Base-by-base conservation (phyloP, 2,329 filamentous ascomycete genomes). In the Blastomyces gilchristii region DNA sequence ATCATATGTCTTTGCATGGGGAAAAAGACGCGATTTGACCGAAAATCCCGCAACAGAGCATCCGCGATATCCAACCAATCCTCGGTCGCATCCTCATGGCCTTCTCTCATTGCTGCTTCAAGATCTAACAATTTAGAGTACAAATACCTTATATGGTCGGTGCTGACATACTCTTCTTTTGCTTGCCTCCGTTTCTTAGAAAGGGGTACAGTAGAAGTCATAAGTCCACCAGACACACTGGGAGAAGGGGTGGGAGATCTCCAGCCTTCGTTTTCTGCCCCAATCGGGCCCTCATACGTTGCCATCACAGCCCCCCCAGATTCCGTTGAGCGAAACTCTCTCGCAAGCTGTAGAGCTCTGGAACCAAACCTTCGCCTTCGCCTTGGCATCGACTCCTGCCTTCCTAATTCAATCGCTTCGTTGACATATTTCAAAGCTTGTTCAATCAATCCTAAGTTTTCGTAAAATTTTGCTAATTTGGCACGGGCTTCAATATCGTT, bases 401-500 rank as follows among this genome's bases (percentile, higher is more conserved):
- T 77, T n/a, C 81, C 81, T 39, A 91, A 77, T 41, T 84, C 80
- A 68, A 93, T 83, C 9, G 90, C 86, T 72, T 95, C 88, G 43
- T 87, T 88, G 58, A 90, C 85, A 60, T 91, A 83, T 64, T 88
- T 86, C 64, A 91, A 84, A 0, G 91, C 91, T 69, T 90, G 85
- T 69, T 91, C 88, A 28, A 83, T 85, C 76, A 87, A 85, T 66
- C 86, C 86, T 54, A 83, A 83, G 66, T 82, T 85, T 72, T 95
- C 90, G 70, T 95, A 96, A 74, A 97, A 85, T 69, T 89, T 91
- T 14, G 90, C 90, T 11, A 97, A 80, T 69, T 90, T 85, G 39
- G 89, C 85, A 49, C 90, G 87, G 49, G 90, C 89, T 65, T 91
- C 87, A 58, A 93, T 85, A 63, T 88, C 86, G 50, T 85, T 80